Base-by-base conservation (phyloP, 2,329 filamentous ascomycete species). In the Colletotrichum sp. region DNA sequence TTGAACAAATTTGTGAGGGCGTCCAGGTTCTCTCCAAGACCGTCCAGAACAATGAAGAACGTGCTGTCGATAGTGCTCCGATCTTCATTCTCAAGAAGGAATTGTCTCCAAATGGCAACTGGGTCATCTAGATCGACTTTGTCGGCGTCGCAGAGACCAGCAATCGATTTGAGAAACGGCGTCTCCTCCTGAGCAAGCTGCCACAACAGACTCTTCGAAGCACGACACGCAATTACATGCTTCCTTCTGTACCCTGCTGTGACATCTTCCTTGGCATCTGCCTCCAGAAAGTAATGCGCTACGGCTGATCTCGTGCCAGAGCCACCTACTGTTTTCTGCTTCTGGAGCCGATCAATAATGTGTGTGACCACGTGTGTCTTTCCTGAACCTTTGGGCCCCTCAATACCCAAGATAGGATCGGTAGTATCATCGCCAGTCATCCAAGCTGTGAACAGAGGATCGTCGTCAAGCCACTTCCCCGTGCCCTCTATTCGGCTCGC, bases 41-140 rank as follows among this genome's bases (percentile, higher is more conserved):
- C 80, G 57, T 85, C 83, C 18, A 84, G 79, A 52, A 84, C 80
- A 21, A 84, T 69, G 72, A 82, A 83, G 72, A 84, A 84, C 2
- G 78, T 81, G 2, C 81, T 82, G 38, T 83, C 81, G 2, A 79
- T 71, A 60, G 81, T 81, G 34, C 78, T 69, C 3, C 80, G 77
- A 63, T 84, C 82, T 43, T 79, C 80, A 21, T 83, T 84, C 26
- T 81, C 76, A 10, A 83, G 65, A 10, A 61, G 58, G 4, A 61
- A 32, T 8, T 61, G 28, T 32, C 18, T 30, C 58, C 58, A 61
- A 30, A 61, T 32, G 12, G 16, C 3, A 21, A 32, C 28, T 8
- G 79, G 78, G 9, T 79, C 78, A 28, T 81, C 43, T 21, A 52
- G n/a, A 3, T 52, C 76, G 38, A 84, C 82, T 13, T 73, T 38